Conservation (phyloP, 257 asterid genomes). For the Linderniella brevidens region DNA sequence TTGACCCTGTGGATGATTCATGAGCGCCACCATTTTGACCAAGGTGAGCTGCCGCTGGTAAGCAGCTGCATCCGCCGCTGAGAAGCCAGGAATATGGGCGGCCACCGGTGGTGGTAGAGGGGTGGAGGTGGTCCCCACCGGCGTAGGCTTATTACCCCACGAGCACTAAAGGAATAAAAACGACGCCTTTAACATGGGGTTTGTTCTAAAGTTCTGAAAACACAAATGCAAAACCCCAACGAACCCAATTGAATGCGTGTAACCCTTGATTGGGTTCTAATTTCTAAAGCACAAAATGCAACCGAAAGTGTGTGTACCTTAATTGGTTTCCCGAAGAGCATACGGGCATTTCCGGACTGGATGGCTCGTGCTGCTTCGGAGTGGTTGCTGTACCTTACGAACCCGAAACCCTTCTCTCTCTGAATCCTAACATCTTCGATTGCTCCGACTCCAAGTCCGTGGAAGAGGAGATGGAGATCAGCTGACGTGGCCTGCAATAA, state of each 20-base stretch:
- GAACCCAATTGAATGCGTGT: too few relatives aligned
- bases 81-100: slow-evolving; percentile 37
- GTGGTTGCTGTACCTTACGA: slow-evolving; percentile 73
- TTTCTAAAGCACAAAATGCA: too few relatives aligned
- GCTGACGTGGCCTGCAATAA: slow-evolving; percentile 51
- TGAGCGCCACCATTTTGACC: slow-evolving; percentile 63
- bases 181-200: not conserved
- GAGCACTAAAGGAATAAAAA: slow-evolving; percentile 36
- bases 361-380: slow-evolving; percentile 86
- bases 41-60: slow-evolving; percentile 71
- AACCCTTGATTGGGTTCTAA: too few relatives aligned
- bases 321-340: slow-evolving; percentile 55
- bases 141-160: slow-evolving; percentile 98
- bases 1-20: slow-evolving; percentile 42
- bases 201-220: too few relatives aligned
- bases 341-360: slow-evolving; percentile 61
- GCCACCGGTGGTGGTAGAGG: slow-evolving; percentile 66
- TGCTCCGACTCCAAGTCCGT: slow-evolving; percentile 69
- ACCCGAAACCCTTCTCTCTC: slow-evolving; percentile 90
- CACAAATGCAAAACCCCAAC: too few relatives aligned
- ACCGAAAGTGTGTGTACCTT: slow-evolving; percentile 32
- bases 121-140: slow-evolving; percentile 68
- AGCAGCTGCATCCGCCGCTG: slow-evolving; percentile 44
- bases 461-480: slow-evolving; percentile 89
- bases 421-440: slow-evolving; percentile 94